These are phyloP conservation scores for Alternaria rosae DNA, from an alignment of 2,329 filamentous ascomycete species.

Conservation along the genomic window DNA sequence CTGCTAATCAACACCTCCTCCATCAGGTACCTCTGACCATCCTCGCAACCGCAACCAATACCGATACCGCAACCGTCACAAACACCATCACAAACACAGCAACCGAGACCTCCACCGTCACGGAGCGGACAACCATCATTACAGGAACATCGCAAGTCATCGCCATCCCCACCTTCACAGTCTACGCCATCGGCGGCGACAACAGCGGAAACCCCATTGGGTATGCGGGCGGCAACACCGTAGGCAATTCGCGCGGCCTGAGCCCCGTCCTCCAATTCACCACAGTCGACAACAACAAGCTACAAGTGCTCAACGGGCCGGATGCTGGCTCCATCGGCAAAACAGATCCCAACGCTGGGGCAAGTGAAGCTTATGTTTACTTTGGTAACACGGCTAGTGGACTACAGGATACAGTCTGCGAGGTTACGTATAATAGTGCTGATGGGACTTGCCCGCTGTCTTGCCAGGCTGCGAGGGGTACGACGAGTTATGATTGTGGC, in stretches of 20 bases:
- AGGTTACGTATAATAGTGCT: neutral
- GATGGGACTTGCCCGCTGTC: neutral
- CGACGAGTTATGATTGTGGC: neutral
- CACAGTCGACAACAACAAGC: neutral
- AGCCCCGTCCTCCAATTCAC: neutral
- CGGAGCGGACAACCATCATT: neutral
- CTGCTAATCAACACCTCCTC: neutral
- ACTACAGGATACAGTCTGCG: neutral
- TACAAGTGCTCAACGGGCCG: neutral
- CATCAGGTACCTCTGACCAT: neutral
- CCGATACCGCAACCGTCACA: neutral
- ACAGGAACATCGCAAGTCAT: neutral
- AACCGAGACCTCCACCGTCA: neutral
- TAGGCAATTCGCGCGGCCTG: rapidly evolving
- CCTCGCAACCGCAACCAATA: neutral
- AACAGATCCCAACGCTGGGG: neutral
- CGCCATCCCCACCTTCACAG: neutral
- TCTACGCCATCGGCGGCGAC: neutral
- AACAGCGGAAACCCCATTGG: neutral
- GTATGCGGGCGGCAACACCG: neutral
- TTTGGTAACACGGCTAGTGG: neutral
- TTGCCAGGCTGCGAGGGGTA: neutral
- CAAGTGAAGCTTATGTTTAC: too few species aligned
- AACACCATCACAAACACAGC: neutral
- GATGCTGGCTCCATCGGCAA: neutral